A percentile compares a stretch with the other conserved stretches of the same genome.
These are phyloP conservation scores for Aquilaria yunnanensis DNA, from an alignment of 345 rosid species.

Conservation along the genomic window DNA sequence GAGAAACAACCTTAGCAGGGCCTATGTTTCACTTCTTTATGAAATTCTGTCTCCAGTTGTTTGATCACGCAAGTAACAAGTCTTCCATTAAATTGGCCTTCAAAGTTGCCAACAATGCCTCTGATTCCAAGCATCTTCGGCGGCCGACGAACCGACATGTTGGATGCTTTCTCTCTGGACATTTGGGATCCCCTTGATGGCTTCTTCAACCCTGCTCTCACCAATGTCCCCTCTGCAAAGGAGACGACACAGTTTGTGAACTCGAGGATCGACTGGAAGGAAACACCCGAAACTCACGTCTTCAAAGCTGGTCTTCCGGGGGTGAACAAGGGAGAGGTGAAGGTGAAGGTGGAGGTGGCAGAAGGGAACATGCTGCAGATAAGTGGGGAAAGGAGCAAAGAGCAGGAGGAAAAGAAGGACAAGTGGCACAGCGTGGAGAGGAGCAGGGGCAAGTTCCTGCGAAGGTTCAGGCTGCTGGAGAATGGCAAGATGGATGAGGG, in stretches of 20 bases:
- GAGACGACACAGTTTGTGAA: conserved; percentile 25
- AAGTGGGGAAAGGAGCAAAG: conserved; percentile 31
- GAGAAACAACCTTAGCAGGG: too few species aligned
- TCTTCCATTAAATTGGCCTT: not conserved
- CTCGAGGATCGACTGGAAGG: conserved; percentile 38
- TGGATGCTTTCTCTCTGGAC: conserved; percentile 23
- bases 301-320: conserved; percentile 41
- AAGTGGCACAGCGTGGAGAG: conserved; percentile 38
- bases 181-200: conserved; percentile 24
- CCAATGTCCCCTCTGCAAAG: conserved; percentile 14
- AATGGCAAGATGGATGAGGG: conserved; percentile 26
- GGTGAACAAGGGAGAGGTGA: conserved; percentile 38
- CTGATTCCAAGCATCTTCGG: conserved; percentile 19
- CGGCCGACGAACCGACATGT: conserved; percentile 19
- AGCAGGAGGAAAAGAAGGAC: conserved; percentile 34
- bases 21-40: too few species aligned
- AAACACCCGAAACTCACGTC: conserved; percentile 34
- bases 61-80: not conserved
- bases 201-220: conserved; percentile 4
- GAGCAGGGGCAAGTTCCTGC: conserved; percentile 31
- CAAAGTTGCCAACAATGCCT: conserved; percentile 6
- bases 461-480: conserved; percentile 42
- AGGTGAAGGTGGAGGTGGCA: conserved; percentile 29
- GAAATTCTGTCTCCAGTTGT: not conserved
- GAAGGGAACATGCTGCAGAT: conserved; percentile 32